Evolutionary conservation across 73 alveolate genomes (phyloP), one percentile per base, ranked within the genome.

Genomic region (Paramecium caudatum): DNA sequence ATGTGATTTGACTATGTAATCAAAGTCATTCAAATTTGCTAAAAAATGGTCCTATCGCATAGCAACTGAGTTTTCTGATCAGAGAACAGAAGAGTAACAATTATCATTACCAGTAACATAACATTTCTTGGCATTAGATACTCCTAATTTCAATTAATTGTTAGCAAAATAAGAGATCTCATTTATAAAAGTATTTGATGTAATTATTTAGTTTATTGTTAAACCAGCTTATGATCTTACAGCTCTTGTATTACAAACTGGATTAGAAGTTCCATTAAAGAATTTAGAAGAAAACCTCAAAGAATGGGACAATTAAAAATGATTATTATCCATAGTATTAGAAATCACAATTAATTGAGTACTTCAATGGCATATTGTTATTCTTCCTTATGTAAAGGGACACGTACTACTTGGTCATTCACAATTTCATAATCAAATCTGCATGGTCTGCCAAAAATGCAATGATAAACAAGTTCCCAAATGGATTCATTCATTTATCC

Each of bases 241-340:
- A 70, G 87, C 65, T 3, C 19, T 37, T 15, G 63, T 39, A 4
- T 43, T 70, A 39, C 27, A 39, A 39, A 25, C 41, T 15, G 87
- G 87, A 5, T 70, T 70, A 36, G 87, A 70, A 39, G 61, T 70
- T 3, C 68, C 87, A 36, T 43, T 70, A 36, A 39, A 36, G 8
- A 70, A 70, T 70, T 37, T 70, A 70, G 61, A 70, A 70, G 63
- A 70, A 10, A 70, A 70, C 39, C 68, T 70, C 13, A 70, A 39
- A 70, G 41, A 17, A 17, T 70, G 87, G 87, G 87, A 70, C 7
- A 50, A 50, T 50, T 50, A 50, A 39, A 50, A 19, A 50, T 50
- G 78, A 50, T 50, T 25, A 19, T 25, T n/a, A n/a, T n/a, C n/a
- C n/a, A n/a, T n/a, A n/a, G n/a, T n/a, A n/a, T n/a, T n/a, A n/a